Evolutionary conservation across 2,329 filamentous ascomycete genomes (phyloP), one percentile per base, ranked within the genome.

Genomic region (Akanthomyces lecanii): DNA sequence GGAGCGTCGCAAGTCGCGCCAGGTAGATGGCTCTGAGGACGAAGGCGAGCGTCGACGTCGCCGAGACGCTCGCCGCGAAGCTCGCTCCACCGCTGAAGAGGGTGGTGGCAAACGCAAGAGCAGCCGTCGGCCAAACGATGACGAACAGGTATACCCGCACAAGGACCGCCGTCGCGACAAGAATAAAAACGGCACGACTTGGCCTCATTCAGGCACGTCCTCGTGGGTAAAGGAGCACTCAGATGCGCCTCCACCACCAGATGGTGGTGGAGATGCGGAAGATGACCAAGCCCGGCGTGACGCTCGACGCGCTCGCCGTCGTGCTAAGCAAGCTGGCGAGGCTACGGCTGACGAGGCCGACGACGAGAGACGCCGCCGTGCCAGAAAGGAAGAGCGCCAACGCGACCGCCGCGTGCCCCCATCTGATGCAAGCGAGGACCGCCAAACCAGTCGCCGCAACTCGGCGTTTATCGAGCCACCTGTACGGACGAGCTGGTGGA

Each of bases 141-240:
- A 81, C 25, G 78, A 81, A 38, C 79, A 78, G 48, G 75, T 77
- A 53, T 79, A 82, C 64, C 71, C 78, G 5, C 77, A 78, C 67
- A 74, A 75, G 70, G 69, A 74, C 55, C 74, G 75, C 16, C 73
- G 71, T 16, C 71, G 74, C 61, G 78, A 77, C 52, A 75, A 70
- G 36, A 77, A 71, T 28, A 71, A 74, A 47, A 68, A 75, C 40
- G 67, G 64, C 8, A 66, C 78, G 10, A 77, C 76, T 11, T 88
- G 85, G 85, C 85, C 85, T 21, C 83, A 87, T 70, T 86, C 82
- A 7, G 85, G 85, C 30, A 88, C 85, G 0, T 85, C 83, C 10
- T 87, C 84, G 0, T 88, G 86, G 86, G 85, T 88, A 5, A 87
- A 87, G 72, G 85, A 88, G 14, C 81, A 86, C 67, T 84, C 82